Evolutionary conservation across 176 grass and related monocot genomes (phyloP).

Genomic region (Microstegium vimineum): DNA sequence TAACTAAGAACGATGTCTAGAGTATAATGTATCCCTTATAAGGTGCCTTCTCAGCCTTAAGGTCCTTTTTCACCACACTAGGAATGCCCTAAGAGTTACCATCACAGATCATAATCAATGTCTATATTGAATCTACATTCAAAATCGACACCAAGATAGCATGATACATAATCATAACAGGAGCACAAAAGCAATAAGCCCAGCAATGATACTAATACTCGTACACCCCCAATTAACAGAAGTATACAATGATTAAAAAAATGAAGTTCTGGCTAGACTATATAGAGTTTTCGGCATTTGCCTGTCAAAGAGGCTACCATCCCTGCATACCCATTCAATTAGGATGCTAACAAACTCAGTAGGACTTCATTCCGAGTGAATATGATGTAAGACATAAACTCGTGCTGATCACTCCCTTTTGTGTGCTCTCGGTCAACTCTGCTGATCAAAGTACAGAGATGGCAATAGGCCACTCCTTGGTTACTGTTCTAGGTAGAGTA

Average conservation of each 20-base stretch:
- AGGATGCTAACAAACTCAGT: not conserved
- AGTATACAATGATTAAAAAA: slow-evolving; percentile 1
- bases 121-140: not conserved
- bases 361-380: not conserved
- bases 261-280: not conserved
- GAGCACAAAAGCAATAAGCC: not conserved
- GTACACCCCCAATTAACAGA: not conserved
- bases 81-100: not conserved
- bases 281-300: not conserved
- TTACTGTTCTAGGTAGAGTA: too few species aligned
- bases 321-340: slow-evolving; percentile 7
- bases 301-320: not conserved
- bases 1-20: not conserved
- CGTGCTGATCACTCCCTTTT: too few species aligned
- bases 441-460: too few species aligned
- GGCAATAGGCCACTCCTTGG: too few species aligned
- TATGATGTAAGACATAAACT: too few species aligned
- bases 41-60: not conserved
- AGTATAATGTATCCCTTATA: not conserved
- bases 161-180: not conserved
- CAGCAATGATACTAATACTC: not conserved
- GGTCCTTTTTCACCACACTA: not conserved
- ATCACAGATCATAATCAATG: not conserved
- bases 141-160: not conserved
- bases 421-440: too few species aligned